phyloP scores from a whole-genome alignment of 2,329 filamentous ascomycete genomes.

The Triangularia setosa region DNA sequence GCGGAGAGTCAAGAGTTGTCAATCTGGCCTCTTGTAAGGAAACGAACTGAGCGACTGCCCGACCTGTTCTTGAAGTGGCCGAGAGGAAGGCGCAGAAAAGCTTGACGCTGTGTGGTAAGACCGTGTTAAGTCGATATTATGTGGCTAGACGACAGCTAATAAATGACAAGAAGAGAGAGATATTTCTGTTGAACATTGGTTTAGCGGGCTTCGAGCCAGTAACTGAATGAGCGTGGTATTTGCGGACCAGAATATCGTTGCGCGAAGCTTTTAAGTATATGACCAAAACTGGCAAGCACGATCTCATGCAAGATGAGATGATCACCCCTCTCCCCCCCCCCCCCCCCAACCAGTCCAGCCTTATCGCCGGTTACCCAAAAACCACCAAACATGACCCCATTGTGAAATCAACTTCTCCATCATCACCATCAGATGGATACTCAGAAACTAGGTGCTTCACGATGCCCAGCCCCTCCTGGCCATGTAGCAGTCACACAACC shows the following conservation, averaged over 20 bases:
- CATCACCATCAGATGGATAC: background rate
- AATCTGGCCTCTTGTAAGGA: slow-evolving; percentile 34
- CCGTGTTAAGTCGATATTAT: background rate
- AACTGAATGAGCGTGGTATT: no score
- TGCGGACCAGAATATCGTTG: background rate
- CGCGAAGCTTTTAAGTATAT: background rate
- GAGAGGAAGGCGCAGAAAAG: background rate
- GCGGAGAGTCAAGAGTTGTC: slow-evolving; percentile 57
- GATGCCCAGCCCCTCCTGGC: no score
- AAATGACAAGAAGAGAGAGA: background rate
- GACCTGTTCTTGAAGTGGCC: background rate
- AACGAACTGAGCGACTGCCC: slow-evolving; percentile 9
- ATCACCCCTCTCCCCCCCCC: no score
- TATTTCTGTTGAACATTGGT: background rate
- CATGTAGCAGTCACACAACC: no score
- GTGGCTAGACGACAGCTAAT: background rate
- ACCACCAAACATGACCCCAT: background rate
- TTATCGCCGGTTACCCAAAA: background rate
- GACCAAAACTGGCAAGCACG: background rate
- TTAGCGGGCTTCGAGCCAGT: no score
- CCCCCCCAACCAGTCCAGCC: background rate
- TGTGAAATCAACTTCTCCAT: background rate
- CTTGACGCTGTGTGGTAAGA: background rate
- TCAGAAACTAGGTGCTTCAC: no score
- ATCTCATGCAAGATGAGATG: background rate